These are phyloP conservation scores for Rauvolfia tetraphylla DNA, from an alignment of 257 asterid genomes.

Conservation along the genomic window DNA sequence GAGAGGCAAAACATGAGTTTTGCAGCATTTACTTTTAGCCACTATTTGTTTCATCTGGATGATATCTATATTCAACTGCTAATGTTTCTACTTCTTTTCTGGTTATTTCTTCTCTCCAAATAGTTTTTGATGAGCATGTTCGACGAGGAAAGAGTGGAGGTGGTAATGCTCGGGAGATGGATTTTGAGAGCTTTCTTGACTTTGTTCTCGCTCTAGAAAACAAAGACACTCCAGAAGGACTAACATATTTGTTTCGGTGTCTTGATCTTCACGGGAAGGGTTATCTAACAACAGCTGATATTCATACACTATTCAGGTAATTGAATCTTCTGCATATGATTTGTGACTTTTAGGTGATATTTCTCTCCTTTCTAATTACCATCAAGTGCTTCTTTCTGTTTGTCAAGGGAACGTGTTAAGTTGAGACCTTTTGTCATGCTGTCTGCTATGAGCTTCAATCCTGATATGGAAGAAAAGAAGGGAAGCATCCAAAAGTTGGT, in stretches of 20 bases:
- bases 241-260: conserved; percentile 85
- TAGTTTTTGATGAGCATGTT: conserved; percentile 96
- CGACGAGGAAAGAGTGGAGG: conserved; percentile 92
- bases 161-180: conserved; percentile 91
- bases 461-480: conserved; percentile 53
- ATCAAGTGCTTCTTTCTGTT: neutral
- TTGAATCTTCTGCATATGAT: conserved; percentile 4
- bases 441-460: neutral
- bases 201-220: conserved; percentile 92
- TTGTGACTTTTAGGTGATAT: neutral
- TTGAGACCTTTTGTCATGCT: neutral
- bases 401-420: neutral
- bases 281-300: conserved; percentile 87
- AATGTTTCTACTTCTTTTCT: neutral
- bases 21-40: neutral
- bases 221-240: conserved; percentile 94
- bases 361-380: conserved; percentile 5
- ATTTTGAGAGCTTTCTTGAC: conserved; percentile 92
- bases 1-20: neutral
- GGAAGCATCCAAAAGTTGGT: conserved; percentile 40
- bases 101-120: conserved; percentile 1
- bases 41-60: neutral
- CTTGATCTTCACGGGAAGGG: conserved; percentile 96
- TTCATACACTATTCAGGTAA: conserved; percentile 90
- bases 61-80: neutral